Base-by-base conservation (phyloP, 441 rosid species). In the Metrosideros polymorpha region DNA sequence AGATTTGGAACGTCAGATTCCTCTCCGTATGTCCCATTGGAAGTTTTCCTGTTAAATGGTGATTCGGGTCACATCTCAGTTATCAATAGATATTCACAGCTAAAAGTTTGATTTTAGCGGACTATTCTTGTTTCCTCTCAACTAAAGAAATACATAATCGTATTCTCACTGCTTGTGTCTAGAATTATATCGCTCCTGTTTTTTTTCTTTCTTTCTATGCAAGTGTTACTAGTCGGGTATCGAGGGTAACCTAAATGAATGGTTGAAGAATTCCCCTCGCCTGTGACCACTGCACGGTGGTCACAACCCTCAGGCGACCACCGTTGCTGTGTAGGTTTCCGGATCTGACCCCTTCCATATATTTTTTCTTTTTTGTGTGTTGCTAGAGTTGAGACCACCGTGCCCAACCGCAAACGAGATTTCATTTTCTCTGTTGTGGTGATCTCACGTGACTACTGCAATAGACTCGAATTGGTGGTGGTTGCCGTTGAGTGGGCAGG, bases 21-120 rank as follows among this genome's bases (percentile, higher is more conserved):
- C n/a, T 93, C 95, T 85, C 95, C 97, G 56, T 96, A 96, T 85
- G 92, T 92, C 39, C 99, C 99, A 63, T 89, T 95, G 85, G 97
- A 96, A 90, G 96, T 96, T 59, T 95, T 93, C 90, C 90, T 96
- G 87, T 91, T 96, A 85, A 94, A 96, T 39, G 98, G 99, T 85
- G 99, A 96, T 85, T 95, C 99, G 4, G 96, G 99, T 88, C 98
- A 91, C 84, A 85, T 97, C 86, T 95, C 96, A 14, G 94, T 95
- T 87, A 86, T 97, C 82, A 96, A 95, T 87, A 91, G 95, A 82
- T 91, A 22, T 91, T 87, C 94, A 95, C 75, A 86, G 86, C 89
- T 95, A 89, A 93, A 83, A 49, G 35, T 52, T 55, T 19, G 32
- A 51, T 87, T 35, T 84, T 19, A 30, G 47, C 49, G n/a, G 47